Conservation (phyloP, 73 alveolate genomes). For the Chromera velia region DNA sequence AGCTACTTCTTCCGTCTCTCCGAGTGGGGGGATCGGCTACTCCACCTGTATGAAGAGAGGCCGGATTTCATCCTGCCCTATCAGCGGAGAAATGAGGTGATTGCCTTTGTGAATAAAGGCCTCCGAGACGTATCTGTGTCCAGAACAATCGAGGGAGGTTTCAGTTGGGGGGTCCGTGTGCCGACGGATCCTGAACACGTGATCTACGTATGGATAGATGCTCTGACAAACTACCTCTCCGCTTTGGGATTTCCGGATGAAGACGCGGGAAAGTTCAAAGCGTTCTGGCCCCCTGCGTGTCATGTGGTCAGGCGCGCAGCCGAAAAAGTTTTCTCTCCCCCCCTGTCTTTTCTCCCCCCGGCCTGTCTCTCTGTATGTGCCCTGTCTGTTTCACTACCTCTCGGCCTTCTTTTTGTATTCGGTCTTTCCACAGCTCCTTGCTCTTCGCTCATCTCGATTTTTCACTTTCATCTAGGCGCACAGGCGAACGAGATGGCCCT, state of each 20-base stretch:
- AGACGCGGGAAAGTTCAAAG: background rate
- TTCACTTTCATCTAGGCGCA: no score
- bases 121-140: conserved; percentile 34
- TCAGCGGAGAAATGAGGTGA: conserved; percentile 2
- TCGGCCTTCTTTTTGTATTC: no score
- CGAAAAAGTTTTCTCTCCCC: no score
- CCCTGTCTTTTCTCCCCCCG: no score
- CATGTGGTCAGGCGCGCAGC: no score
- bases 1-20: background rate
- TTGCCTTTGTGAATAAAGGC: conserved; percentile 15
- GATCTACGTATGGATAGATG: conserved; percentile 64
- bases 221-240: conserved; percentile 55
- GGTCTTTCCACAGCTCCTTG: no score
- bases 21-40: background rate
- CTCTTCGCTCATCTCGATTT: no score
- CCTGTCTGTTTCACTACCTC: no score
- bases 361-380: no score
- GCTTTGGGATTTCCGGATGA: background rate
- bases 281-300: conserved; percentile 10
- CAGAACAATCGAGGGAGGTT: conserved; percentile 46
- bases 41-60: background rate
- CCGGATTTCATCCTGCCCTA: conserved; percentile 20
- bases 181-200: conserved; percentile 48
- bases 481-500: no score
- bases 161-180: conserved; percentile 57